Evolutionary conservation across 108 stramenopile species (phyloP).

Genomic region (Skeletonema menzelii): DNA sequence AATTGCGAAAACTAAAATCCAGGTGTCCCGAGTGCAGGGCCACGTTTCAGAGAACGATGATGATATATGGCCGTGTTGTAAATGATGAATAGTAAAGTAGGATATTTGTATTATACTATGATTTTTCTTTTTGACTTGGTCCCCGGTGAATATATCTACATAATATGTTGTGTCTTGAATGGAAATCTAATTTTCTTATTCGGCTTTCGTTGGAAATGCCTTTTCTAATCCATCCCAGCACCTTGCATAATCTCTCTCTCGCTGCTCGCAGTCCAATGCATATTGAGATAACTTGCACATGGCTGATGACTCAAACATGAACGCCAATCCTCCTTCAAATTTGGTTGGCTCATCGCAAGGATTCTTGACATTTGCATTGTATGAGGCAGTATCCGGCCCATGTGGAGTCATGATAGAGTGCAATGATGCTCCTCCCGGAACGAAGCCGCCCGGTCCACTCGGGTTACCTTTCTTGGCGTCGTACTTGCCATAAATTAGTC

Average conservation of each 20-base stretch:
- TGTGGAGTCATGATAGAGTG: conserved; percentile 92
- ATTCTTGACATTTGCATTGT: conserved; percentile 63
- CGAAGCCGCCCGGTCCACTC: conserved; percentile 62
- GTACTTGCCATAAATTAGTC: conserved; percentile 87
- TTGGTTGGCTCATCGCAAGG: conserved; percentile 61
- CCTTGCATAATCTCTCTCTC: conserved; percentile 59
- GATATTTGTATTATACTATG: not conserved
- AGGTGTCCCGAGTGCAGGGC: conserved; percentile 44
- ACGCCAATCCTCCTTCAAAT: conserved; percentile 89
- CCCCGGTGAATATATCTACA: not conserved
- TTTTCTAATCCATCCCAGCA: conserved; percentile 69
- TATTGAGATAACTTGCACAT: conserved; percentile 59
- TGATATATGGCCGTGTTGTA: conserved; percentile 41
- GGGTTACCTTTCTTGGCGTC: conserved; percentile 76
- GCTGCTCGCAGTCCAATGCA: conserved; percentile 56
- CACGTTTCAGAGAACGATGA: conserved; percentile 4
- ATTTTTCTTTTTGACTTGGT: not conserved
- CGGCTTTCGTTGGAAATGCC: conserved; percentile 21
- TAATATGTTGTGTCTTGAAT: not conserved
- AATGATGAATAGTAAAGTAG: conserved; percentile 23
- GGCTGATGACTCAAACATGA: conserved; percentile 94
- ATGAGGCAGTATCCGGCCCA: conserved; percentile 86
- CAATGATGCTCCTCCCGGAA: conserved; percentile 83
- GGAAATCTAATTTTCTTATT: not conserved
- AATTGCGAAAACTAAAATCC: conserved; percentile 20